Evolutionary conservation across 805 yeast species (phyloP), one percentile per base, ranked within the genome.

Genomic region (Barnettozyma siamensis): DNA sequence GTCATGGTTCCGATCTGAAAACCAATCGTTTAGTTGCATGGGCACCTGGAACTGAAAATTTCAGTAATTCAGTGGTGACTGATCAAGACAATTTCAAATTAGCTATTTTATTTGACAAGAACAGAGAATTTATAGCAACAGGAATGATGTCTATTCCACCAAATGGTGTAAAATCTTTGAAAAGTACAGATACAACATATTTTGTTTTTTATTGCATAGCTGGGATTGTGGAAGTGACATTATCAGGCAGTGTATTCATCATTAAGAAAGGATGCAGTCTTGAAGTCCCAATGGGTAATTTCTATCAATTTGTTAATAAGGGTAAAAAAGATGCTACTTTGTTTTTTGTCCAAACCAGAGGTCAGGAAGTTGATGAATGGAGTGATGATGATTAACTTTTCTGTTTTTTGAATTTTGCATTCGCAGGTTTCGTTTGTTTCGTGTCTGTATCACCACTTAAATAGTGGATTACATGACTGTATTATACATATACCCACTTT

Each of bases 271-370:
- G 95, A 1, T 83, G 95, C 40, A 75, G 91, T 5, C 81, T 88
- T 53, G 85, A 83, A 53, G 72, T 89, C 6, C 96, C 96, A 1
- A 75, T 83, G 64, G 83, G 81, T 5, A 85, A 84, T 55, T 70
- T 72, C 33, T 88, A 86, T 60, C 76, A 83, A 15, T 72, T 88
- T 48, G 71, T 70, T 35, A 86, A 86, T 55, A 70, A 68, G 31
- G 83, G 88, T 0, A 63, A 68, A 26, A 66, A 64, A 15, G 70
- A 69, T 27, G 88, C 83, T 1, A 71, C 75, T 41, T 52, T 88
- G 55, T 87, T 84, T 58, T 88, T 86, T 55, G 88, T 84, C 1
- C 95, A 88, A 56, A 72, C 80, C 3, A 58, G 63, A 26, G 59
- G 65, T 7, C 57, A 48, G 31, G 51, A 46, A 12, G 50, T 35